A percentile compares a stretch with the other conserved stretches of the same genome.
These are phyloP conservation scores for Conidiobolus incongruus DNA, from an alignment of 371 early-diverging fungal species.

Conservation along the genomic window DNA sequence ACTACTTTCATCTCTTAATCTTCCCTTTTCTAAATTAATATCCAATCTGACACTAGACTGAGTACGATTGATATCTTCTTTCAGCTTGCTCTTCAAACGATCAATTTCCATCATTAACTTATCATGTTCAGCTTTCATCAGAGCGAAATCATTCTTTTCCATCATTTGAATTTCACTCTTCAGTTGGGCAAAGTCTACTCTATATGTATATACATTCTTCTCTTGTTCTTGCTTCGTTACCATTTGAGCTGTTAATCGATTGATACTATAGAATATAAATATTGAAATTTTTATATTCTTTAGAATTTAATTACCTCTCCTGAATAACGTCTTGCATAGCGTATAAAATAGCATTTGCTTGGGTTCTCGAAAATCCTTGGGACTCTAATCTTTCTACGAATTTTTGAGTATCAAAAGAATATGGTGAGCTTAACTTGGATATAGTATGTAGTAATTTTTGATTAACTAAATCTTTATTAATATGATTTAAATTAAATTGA, in stretches of 20 bases:
- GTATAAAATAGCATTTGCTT: conserved; percentile 58
- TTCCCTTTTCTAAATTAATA: conserved; percentile 69
- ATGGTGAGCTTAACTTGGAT: no score
- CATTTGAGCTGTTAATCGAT: conserved; percentile 1
- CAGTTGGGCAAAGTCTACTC: conserved; percentile 75
- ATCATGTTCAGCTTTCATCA: conserved; percentile 65
- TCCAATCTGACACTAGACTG: conserved; percentile 77
- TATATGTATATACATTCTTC: conserved; percentile 58
- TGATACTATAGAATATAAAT: conserved; percentile 3
- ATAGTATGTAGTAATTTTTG: no score
- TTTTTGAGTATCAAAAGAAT: conserved; percentile 54
- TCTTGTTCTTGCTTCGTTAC: conserved; percentile 9
- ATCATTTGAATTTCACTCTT: conserved; percentile 69
- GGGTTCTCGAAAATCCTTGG: conserved; percentile 45
- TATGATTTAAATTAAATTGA: no score
- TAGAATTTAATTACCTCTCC: conserved; percentile 28
- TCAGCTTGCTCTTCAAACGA: conserved; percentile 45
- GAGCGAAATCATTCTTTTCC: conserved; percentile 73
- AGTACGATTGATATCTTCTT: conserved; percentile 65
- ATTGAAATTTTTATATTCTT: neutral
- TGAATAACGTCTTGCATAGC: conserved; percentile 43
- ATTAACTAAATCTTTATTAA: no score
- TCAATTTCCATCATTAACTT: conserved; percentile 53
- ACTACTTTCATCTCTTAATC: conserved; percentile 64
- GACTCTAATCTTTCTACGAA: conserved; percentile 48